Evolutionary conservation across 1,139 yeast genomes (phyloP), one percentile per base, ranked within the genome.

Genomic region (Candida sp.): DNA sequence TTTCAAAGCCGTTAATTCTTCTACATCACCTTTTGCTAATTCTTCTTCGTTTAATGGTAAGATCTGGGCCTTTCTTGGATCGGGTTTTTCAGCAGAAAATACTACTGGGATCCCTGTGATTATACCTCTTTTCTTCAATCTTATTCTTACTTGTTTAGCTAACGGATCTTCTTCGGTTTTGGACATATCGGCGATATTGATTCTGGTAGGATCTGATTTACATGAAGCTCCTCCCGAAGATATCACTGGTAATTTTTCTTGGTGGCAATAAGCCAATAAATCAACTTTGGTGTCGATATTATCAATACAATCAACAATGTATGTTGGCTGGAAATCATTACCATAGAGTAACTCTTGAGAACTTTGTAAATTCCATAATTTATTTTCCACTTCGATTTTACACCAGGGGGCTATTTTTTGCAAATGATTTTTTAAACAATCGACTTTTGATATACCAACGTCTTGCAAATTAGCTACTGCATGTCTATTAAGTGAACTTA

Each of bases 221-320:
- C 96, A 86, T 5, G 97, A 96, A 1, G 99, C 98, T 22, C 99
- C 99, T 79, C 95, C 95, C 0, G 97, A 87, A 3, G 96, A 84
- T 38, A 93, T 79, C 25, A 89, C 84, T 15, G 79, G 78, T 35
- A 91, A 61, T 1, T 72, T 63, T 39, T 79, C 69, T 22, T 73
- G 72, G 59, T 83, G 69, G 53, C 96, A 86, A 64, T 76, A 90
- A 33, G 84, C 82, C 50, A 93, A 70, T 44, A 93, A 70, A 57
- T 93, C 99, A 23, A 90, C 95, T 61, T 93, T 93, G 23, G 98
- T 90, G 55, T 91, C 97, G 48, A 93, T 84, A 60, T 93, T 93
- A 64, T 93, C 99, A 53, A 93, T 93, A 65, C 98, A 93, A 61
- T 93, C 99, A 38, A 93, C 85, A 22, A 93, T 82, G 61, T 82